Conservation (phyloP, 352 stramenopile species). For the Hyphochytrium catenoides region DNA sequence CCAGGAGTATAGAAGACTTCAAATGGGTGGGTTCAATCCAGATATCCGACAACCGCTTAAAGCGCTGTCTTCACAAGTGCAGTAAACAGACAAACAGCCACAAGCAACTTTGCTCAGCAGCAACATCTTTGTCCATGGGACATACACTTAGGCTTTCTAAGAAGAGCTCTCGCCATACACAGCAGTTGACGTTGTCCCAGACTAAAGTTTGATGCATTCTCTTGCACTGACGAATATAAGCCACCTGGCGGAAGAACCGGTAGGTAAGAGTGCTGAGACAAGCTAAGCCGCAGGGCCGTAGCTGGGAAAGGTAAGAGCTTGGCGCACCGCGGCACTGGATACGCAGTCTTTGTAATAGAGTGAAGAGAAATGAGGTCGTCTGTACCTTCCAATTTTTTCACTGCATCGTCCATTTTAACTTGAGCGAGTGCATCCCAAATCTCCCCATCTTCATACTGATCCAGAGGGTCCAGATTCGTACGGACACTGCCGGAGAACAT, state of each 20-base stretch:
- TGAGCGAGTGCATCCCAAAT: slow-evolving; percentile 28
- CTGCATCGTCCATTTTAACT: slow-evolving; percentile 18
- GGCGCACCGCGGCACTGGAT: no score
- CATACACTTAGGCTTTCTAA: no score
- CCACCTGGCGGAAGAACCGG: slow-evolving; percentile 13
- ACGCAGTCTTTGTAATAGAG: no score
- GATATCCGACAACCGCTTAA: no score
- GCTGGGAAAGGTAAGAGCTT: neutral
- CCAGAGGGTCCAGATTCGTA: slow-evolving; percentile 50
- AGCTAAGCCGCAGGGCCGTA: no score
- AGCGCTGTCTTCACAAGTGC: no score
- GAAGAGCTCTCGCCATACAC: slow-evolving; percentile 32
- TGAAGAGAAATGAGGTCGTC: slow-evolving; percentile 16
- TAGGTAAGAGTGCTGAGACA: slow-evolving; percentile 17
- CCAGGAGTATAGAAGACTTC: no score
- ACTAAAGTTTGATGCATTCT: slow-evolving; percentile 38
- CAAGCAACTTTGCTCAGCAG: no score
- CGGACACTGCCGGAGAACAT: slow-evolving; percentile 52
- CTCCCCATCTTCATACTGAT: slow-evolving; percentile 15
- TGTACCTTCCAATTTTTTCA: slow-evolving; percentile 22
- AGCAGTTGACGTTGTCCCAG: slow-evolving; percentile 39
- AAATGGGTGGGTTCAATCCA: no score
- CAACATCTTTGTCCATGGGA: no score
- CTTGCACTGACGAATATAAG: slow-evolving; percentile 21
- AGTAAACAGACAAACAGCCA: no score